phyloP scores from a whole-genome alignment of 306 rosid species.

The Fagus sylvatica region DNA sequence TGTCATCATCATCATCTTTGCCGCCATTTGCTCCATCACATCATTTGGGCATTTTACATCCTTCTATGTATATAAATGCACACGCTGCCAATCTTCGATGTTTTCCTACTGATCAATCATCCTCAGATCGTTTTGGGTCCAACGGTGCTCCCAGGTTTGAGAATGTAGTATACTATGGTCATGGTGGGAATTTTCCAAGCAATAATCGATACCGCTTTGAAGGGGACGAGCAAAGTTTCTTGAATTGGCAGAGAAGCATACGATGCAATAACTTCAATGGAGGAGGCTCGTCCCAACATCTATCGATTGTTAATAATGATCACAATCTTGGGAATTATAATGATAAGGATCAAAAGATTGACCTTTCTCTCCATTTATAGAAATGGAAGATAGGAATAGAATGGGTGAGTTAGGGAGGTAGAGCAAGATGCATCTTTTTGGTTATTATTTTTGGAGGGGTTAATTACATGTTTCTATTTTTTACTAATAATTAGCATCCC shows the following conservation, averaged over 20 bases:
- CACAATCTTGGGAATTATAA: slow-evolving; percentile 31
- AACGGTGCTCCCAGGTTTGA: slow-evolving; percentile 48
- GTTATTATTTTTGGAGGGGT: background rate
- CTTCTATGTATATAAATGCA: slow-evolving; percentile 48
- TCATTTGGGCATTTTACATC: slow-evolving; percentile 40
- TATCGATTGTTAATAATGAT: slow-evolving; percentile 15
- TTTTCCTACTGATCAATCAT: slow-evolving; percentile 38
- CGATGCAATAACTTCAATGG: slow-evolving; percentile 29
- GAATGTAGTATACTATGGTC: slow-evolving; percentile 35
- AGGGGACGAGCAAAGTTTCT: slow-evolving; percentile 41
- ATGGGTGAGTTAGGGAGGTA: background rate
- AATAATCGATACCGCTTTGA: slow-evolving; percentile 20
- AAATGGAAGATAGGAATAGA: background rate
- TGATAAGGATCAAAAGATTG: slow-evolving; percentile 57
- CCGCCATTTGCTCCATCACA: slow-evolving; percentile 47
- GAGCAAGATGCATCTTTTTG: background rate
- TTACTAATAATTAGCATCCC: background rate
- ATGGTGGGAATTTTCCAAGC: slow-evolving; percentile 39
- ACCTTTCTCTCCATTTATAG: slow-evolving; percentile 80
- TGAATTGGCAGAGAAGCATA: slow-evolving; percentile 48
- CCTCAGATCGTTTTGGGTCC: slow-evolving; percentile 41
- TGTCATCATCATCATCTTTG: slow-evolving; percentile 20
- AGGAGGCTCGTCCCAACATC: slow-evolving; percentile 30
- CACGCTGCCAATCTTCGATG: slow-evolving; percentile 51
- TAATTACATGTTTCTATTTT: background rate